Evolutionary conservation across 1,139 yeast species (phyloP), one percentile per base, ranked within the genome.

Genomic region (Blastobotrys illinoisensis): DNA sequence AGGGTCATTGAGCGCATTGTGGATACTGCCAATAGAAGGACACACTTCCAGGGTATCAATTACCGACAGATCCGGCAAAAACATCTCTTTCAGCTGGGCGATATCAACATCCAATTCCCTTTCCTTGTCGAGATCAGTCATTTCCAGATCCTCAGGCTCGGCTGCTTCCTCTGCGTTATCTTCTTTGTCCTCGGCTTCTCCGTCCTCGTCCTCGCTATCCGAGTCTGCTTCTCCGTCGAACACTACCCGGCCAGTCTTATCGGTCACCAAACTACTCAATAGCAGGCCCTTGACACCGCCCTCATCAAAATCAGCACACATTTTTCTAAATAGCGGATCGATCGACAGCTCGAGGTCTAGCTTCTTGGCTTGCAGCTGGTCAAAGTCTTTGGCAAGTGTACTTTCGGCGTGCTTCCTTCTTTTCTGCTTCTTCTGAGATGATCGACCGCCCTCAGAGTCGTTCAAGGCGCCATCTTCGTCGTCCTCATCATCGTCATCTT

Each of bases 281-380:
- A 91, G 72, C 55, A 91, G 73, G 53, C 96, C 87, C 64, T 86
- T 88, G 9, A 97, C 91, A 5, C 98, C 97, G 43, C 97, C 97
- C 71, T 91, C 97, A 68, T 91, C 97, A 65, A 90, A 91, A 58
- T 90, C 97, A 0, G 96, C 88, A 50, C 91, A 76, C 51, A 95
- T 91, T 64, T 89, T 89, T 59, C 88, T 86, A 71, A 91, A 89
- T 51, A 91, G 75, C 0, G 97, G 97, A 69, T 91, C 97, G 51
- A 89, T 86, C 7, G 85, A 79, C 26, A 88, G 72, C 62, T 88
- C 96, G 60, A 86, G 83, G 52, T 89, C 96, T 47, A 87, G 72
- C 60, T 85, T 83, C 66, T 85, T 86, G 57, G 86, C 76, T 60
- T 74, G 75, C n/a, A 90, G 75, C 19, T 80, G 72, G 4, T 81